phyloP scores from a whole-genome alignment of 2,329 filamentous ascomycete genomes.

The Emydomyces testavorans region DNA sequence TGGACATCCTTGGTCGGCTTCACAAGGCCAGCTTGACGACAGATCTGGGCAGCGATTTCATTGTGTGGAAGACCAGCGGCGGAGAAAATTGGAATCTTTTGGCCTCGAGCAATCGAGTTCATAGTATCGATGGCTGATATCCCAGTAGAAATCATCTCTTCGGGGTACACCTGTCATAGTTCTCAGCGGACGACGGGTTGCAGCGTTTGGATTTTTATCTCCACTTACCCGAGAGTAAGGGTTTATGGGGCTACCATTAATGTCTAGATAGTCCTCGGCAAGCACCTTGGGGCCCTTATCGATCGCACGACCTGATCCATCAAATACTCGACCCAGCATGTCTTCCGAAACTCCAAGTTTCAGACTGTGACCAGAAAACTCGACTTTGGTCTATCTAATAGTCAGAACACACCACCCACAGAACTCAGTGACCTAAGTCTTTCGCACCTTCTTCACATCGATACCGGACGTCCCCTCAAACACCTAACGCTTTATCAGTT shows the following conservation, averaged over 20 bases:
- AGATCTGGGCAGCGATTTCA: constrained; percentile 98
- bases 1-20: constrained; percentile 91
- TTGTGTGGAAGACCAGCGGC: constrained; percentile 97
- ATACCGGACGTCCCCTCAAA: constrained; percentile 96
- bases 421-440: not conserved
- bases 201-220: not conserved
- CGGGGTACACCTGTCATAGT: constrained; percentile 68
- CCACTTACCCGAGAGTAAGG: constrained; percentile 77
- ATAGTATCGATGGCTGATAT: constrained; percentile 98
- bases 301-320: constrained; percentile 93
- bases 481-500: constrained; percentile 46
- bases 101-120: constrained; percentile 94
- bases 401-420: constrained; percentile 14
- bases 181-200: not conserved
- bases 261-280: constrained; percentile 95
- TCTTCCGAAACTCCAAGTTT: constrained; percentile 99
- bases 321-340: constrained; percentile 98
- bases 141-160: constrained; percentile 99
- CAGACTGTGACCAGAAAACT: constrained; percentile 92
- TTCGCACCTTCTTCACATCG: constrained; percentile 85
- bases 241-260: constrained; percentile 98
- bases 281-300: constrained; percentile 98
- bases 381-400: constrained; percentile 70
- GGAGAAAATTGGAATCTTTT: constrained; percentile 99
- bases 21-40: constrained; percentile 88